Percentiles rank a stretch among this genome's conserved stretches.
Conservation (phyloP, 768 basidiomycete species). For the Steccherinum ochraceum region DNA sequence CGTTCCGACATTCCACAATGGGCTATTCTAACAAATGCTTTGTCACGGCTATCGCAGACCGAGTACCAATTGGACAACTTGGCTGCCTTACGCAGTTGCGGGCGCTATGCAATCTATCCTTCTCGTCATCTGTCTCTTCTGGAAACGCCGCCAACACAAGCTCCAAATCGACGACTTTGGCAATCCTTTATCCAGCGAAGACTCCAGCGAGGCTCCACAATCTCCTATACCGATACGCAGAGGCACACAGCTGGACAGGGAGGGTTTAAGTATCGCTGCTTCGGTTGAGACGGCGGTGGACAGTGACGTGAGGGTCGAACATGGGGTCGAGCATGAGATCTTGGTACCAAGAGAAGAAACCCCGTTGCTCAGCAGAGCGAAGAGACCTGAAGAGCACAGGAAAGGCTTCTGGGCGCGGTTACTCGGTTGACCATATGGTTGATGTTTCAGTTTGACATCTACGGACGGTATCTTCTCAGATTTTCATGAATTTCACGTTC, state of each 20-base stretch:
- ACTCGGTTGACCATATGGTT: too few species aligned
- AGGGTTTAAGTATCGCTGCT: background rate
- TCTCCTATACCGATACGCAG: background rate
- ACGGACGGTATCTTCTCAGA: too few species aligned
- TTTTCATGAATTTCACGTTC: too few species aligned
- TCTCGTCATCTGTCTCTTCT: constrained; percentile 78
- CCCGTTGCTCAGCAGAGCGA: background rate
- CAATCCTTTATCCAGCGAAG: constrained; percentile 32
- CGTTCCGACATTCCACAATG: background rate
- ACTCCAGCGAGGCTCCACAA: background rate
- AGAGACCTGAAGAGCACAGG: background rate
- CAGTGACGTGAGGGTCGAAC: too few species aligned
- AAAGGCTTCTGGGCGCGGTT: background rate
- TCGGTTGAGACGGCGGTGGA: background rate
- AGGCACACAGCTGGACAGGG: background rate
- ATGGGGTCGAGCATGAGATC: background rate
- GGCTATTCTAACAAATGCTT: constrained; percentile 1
- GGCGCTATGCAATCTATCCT: constrained; percentile 81
- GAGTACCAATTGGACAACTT: constrained; percentile 84
- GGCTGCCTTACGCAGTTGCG: constrained; percentile 76
- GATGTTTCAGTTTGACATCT: too few species aligned
- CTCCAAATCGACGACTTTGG: constrained; percentile 91
- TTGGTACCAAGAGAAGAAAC: background rate
- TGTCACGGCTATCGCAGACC: constrained; percentile 35
- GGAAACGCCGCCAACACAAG: constrained; percentile 72